Base-by-base conservation (phyloP, 164 flowering plant species). In the Houttuynia cordata region DNA sequence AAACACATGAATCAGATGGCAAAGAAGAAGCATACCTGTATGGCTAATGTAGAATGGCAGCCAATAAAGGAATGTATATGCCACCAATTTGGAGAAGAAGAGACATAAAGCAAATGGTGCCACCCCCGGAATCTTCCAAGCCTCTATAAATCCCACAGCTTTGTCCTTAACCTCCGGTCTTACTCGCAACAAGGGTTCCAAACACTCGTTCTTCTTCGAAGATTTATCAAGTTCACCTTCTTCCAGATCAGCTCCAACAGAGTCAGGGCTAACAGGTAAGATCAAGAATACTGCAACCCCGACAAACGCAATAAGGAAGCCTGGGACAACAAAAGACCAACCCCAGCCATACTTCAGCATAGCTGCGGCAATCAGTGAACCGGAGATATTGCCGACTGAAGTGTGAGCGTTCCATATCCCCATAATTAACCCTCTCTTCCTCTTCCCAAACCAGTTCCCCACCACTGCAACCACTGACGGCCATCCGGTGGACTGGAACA, bases 361-460 rank as follows among this genome's bases (percentile, higher is more conserved):
- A 14, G 79, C 77, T 0, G 98, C 75, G 63, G 90, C 98, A 66
- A 88, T 67, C 64, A 92, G 66, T 52, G 97, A 89, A 6, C 98
- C 98, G 0, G 84, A 63, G 42, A 92, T 92, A 72, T 89, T 92
- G 55, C 98, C 98, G 25, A 92, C 75, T 10, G 97, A 92, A 1
- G 97, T 89, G 42, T 92, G 98, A 19, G 98, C 89, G 67, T 89
- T 92, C 98, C 98, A 92, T 24, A 92, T 81, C 4, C 98, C 98
- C 98, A 92, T 87, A 40, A 92, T 87, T 24, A 92, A 73, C 34
- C 98, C 98, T 62, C 98, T 79, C 70, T 80, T 90, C 18, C 71
- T 83, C 79, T 92, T 92, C 37, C 94, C 93, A 69, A 86, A 92
- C 98, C 98, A 92, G 63, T 89, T 87, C 21, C 96, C 98, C 19